Evolutionary conservation across 2,329 filamentous ascomycete species (phyloP).

Genomic region (Aspergillus sp.): DNA sequence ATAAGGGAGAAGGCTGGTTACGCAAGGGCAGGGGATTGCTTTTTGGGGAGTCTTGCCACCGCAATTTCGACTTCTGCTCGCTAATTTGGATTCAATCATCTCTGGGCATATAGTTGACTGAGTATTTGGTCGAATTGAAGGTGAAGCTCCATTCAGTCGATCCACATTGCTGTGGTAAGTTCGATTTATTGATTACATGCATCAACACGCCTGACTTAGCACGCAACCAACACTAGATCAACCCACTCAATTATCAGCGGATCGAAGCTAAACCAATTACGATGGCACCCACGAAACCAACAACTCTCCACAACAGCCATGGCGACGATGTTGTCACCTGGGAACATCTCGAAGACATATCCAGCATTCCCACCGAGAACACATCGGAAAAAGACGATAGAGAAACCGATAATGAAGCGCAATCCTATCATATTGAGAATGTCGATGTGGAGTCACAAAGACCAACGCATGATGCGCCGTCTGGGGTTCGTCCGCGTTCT

Average conservation of each 20-base stretch:
- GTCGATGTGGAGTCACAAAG: background rate
- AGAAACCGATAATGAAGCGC: background rate
- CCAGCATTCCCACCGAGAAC: background rate
- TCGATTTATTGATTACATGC: too few relatives aligned
- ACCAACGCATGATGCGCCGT: too few relatives aligned
- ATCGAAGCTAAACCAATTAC: too few relatives aligned
- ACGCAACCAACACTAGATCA: too few relatives aligned
- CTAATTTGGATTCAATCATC: too few relatives aligned
- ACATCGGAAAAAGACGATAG: background rate
- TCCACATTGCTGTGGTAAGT: too few relatives aligned
- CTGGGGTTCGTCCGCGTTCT: background rate
- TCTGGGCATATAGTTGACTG: too few relatives aligned
- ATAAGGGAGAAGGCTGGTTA: background rate
- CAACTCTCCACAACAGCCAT: constrained; percentile 4
- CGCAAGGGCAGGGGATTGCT: background rate
- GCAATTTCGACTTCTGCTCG: background rate
- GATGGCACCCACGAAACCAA: too few relatives aligned
- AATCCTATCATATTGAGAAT: background rate
- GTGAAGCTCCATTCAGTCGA: too few relatives aligned
- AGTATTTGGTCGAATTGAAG: too few relatives aligned
- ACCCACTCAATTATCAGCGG: too few relatives aligned
- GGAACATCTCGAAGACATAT: constrained; percentile 7
- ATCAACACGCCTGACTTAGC: too few relatives aligned
- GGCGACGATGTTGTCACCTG: constrained; percentile 7
- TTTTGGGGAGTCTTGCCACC: background rate